Base-by-base conservation (phyloP, 345 rosid genomes). In the Euphorbia peplus region DNA sequence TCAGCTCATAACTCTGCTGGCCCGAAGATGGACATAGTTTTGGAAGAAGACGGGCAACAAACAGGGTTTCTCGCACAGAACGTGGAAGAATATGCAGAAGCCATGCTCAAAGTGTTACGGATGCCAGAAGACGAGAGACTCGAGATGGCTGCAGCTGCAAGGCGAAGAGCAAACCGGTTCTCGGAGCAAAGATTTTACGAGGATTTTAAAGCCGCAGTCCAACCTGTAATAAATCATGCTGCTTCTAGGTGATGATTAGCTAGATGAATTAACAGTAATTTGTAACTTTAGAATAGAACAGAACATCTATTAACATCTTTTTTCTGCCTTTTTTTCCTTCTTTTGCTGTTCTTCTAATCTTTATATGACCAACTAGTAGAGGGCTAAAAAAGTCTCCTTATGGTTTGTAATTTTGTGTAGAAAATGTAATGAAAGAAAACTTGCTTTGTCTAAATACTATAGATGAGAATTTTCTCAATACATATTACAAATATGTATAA, bases 1-100 rank as follows among this genome's bases (percentile, higher is more conserved):
- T 71, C 84, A 95, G 98, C 93, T 86, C 92, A 95, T 67, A 87
- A 90, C 74, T 90, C 98, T 4, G 99, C 96, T 44, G 96, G 98
- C 22, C 98, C 98, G 2, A 90, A 85, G 70, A 91, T 95, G 99
- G 97, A 91, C 75, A 90, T 95, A 67, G 93, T 91, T 59, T 73
- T 88, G 62, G 96, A 90, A 77, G 98, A 95, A 83, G 87, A 90
- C 5, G 93, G 95, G 28, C 76, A 81, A 68, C 83, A 79, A 78
- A 90, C 97, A 0, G 98, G 99, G 61, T 88, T 87, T 80, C 99
- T 95, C 64, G 92, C 96, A 8, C 85, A 85, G 74, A 84, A 35
- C 0, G 80, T 80, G 2, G 93, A 86, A 72, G 96, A 91, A 67
- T 88, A 86, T 66, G 89, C 92, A 0, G 85, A 86, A 60, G 98